Evolutionary conservation across 2,329 filamentous ascomycete genomes (phyloP), one percentile per base, ranked within the genome.

Genomic region (Alternaria hordeiaustralica): DNA sequence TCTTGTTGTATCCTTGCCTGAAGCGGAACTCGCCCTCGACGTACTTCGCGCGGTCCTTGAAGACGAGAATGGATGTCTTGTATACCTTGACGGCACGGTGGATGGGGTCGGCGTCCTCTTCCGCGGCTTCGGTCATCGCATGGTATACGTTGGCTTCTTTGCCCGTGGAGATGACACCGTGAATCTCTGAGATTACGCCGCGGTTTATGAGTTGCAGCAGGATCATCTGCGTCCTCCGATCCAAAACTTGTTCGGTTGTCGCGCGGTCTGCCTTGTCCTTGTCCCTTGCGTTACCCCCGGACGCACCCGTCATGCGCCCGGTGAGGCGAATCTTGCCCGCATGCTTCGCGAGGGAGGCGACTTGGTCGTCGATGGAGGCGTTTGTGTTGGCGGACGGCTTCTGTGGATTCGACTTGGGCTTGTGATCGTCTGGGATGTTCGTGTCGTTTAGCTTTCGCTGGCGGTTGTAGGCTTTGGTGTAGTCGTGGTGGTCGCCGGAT

Each of bases 101-200:
- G 1, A 89, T 82, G 1, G 87, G 82, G 20, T 67, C 63, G 8
- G 71, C 82, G 12, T 69, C 68, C 8, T 63, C 55, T 10, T 87
- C 86, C 3, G 86, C 84, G 1, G 84, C 82, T 54, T 88, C 84
- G 4, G 89, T 87, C 11, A 97, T 86, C 18, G 95, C 94, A 67
- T 96, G 93, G 82, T 99, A 99, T 25, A 99, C 96, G 79, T 99
- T 99, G 64, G 96, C 96, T 81, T 99, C 96, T 80, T 99, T 99
- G 60, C 96, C 96, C 0, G 96, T 99, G 65, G 93, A 97, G 71
- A 99, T 87, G 77, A 96, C 96, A 50, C 96, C 96, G 78, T 99
- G 94, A 55, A 99, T 90, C 80, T 97, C 94, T 61, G 91, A 92
- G 54, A 99, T 90, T 66, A 95, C 86, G 64, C 93, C 91, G 33